These are phyloP conservation scores for Tolypocladium album DNA, from an alignment of 2,329 filamentous ascomycete species.

Conservation along the genomic window DNA sequence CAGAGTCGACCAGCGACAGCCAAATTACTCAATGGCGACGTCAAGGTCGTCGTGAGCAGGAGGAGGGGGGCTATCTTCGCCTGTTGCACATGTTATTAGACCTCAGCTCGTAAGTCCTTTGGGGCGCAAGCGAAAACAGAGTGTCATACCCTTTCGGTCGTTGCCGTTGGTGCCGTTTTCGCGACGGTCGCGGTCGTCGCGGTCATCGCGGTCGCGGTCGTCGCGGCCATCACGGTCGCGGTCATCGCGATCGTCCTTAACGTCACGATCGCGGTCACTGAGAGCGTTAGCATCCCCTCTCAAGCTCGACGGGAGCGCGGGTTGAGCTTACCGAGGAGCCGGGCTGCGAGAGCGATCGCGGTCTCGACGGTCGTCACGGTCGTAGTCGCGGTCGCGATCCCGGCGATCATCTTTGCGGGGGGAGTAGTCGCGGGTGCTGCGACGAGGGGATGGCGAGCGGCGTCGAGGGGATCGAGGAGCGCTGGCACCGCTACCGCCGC, in stretches of 20 bases:
- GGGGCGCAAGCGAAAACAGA: neutral
- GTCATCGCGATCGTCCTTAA: slow-evolving; percentile 58
- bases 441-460: slow-evolving; percentile 69
- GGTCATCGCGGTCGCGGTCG: slow-evolving; percentile 43
- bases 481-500: slow-evolving; percentile 21
- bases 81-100: neutral
- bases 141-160: slow-evolving; percentile 69
- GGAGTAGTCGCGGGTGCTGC: slow-evolving; percentile 68
- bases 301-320: neutral
- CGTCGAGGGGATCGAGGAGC: slow-evolving; percentile 51
- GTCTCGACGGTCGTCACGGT: slow-evolving; percentile 64
- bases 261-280: slow-evolving; percentile 44
- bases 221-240: slow-evolving; percentile 66
- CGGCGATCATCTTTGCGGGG: slow-evolving; percentile 82
- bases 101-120: neutral
- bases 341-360: slow-evolving; percentile 68
- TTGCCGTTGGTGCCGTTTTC: slow-evolving; percentile 76
- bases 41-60: slow-evolving; percentile 90
- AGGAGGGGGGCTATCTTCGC: slow-evolving; percentile 61
- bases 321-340: slow-evolving; percentile 39
- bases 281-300: slow-evolving; percentile 15
- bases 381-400: slow-evolving; percentile 51
- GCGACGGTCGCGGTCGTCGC: slow-evolving; percentile 62
- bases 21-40: slow-evolving; percentile 56
- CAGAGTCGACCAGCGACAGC: neutral